A percentile compares a stretch with the other conserved stretches of the same genome.
Evolutionary conservation across 805 yeast species (phyloP).

Genomic region (Kluyveromyces lactis): DNA sequence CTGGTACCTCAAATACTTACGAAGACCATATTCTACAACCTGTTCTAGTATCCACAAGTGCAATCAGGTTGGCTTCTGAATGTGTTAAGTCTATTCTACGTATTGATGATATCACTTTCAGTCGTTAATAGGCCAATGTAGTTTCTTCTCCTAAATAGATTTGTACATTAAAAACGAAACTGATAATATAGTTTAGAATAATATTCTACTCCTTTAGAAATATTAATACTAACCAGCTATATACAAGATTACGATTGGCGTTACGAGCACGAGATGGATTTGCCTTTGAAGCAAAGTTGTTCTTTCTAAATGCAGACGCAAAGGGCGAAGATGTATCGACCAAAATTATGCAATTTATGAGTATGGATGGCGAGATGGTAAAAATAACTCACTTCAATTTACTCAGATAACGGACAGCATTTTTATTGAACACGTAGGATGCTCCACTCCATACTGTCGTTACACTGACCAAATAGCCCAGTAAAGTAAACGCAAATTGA

Average conservation of each 20-base stretch:
- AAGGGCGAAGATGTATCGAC: too few relatives aligned
- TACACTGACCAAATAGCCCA: constrained; percentile 49
- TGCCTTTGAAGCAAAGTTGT: too few relatives aligned
- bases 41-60: constrained; percentile 87
- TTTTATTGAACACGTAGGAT: constrained; percentile 62
- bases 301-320: too few relatives aligned
- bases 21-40: constrained; percentile 97
- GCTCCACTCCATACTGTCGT: constrained; percentile 76
- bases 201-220: too few relatives aligned
- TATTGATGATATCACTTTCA: constrained; percentile 93
- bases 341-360: too few relatives aligned
- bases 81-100: constrained; percentile 92
- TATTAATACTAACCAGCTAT: too few relatives aligned
- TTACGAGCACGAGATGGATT: too few relatives aligned
- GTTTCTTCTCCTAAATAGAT: too few relatives aligned
- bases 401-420: constrained; percentile 53
- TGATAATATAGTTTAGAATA: too few relatives aligned
- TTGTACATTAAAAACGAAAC: too few relatives aligned
- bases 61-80: constrained; percentile 90
- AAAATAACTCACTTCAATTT: constrained; percentile 2
- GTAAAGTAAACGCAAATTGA: constrained; percentile 12
- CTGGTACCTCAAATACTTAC: constrained; percentile 84
- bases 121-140: constrained; percentile 42
- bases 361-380: too few relatives aligned
- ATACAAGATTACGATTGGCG: too few relatives aligned